Evolutionary conservation across 768 basidiomycete species (phyloP), one percentile per base, ranked within the genome.

Genomic region (Strobilomyces echinocephalus): DNA sequence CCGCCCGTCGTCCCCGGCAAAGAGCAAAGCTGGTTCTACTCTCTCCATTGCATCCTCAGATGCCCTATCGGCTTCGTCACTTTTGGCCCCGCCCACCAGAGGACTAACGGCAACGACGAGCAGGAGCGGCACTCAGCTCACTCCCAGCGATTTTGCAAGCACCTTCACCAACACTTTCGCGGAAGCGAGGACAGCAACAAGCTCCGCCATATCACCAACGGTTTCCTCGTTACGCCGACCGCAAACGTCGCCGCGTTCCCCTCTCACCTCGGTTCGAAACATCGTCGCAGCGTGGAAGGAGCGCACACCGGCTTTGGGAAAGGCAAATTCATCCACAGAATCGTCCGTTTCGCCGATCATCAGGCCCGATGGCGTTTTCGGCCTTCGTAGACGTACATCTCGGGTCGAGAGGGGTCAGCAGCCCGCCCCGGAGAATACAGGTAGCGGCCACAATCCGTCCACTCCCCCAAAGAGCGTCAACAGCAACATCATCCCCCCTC

Each of bases 221-320:
- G 75, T 70, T 21, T 71, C 84, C 0, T 71, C 80, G 11, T 70
- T 88, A 16, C 82, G 83, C 36, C 78, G 84, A 39, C 82, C 84
- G 3, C 81, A 85, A 51, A 75, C 75, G 18, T 82, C 84, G 4
- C 85, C 88, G 5, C 79, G 85, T 9, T 87, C 85, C 5, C 87
- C 88, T 1, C 72, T 88, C 26, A 76, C 83, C 1, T 87, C 84
- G 5, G 85, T 92, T 21, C 79, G 87, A 31, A 91, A 91, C 58
- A 82, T 91, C 36, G 85, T 92, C 8, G 80, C 83, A 0, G 75
- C 85, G 8, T 92, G 89, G 88, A 91, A 89, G 65, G 86, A 88
- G 55, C 79, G 85, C 18, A 85, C 85, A 0, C 85, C 77, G 0
- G 73, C 75, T 20, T 55, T 73, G 12, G 70, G 70, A 3, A 61